A percentile compares a stretch with the other conserved stretches of the same genome.
Evolutionary conservation across 148 eudicot species (phyloP).

Genomic region (Camellia japonica): DNA sequence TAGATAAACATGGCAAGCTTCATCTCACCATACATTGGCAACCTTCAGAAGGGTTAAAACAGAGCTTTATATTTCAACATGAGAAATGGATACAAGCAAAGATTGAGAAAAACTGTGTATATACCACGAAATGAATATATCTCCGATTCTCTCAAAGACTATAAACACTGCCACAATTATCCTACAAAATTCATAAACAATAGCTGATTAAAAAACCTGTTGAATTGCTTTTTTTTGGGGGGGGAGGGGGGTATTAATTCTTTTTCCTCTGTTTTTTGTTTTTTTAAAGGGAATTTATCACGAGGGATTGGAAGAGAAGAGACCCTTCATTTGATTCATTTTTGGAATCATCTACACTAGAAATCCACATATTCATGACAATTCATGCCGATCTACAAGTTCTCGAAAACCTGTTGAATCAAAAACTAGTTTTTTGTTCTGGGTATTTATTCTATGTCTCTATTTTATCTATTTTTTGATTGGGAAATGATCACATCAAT

Average conservation of each 20-base stretch:
- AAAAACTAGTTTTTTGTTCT: no score
- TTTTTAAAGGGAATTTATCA: neutral
- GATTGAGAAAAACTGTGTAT: neutral
- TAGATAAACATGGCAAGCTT: constrained; percentile 26
- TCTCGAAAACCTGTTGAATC: no score
- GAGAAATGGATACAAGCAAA: neutral
- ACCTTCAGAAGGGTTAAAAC: constrained; percentile 14
- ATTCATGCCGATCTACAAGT: no score
- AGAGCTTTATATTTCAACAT: neutral
- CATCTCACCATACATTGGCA: constrained; percentile 33
- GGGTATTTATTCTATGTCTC: no score
- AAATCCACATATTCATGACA: neutral
- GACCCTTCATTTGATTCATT: neutral
- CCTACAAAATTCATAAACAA: constrained; percentile 22
- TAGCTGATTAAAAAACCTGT: neutral
- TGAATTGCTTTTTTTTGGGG: neutral
- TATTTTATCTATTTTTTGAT: no score
- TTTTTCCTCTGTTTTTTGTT: neutral
- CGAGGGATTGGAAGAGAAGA: neutral
- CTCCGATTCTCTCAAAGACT: constrained; percentile 34
- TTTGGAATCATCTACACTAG: neutral
- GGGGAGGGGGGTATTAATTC: no score
- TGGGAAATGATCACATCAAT: no score
- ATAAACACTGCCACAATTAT: constrained; percentile 31
- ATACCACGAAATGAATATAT: constrained; percentile 33